Base-by-base conservation (phyloP, 116 monocot species). In the Phalaenopsis hybrid region DNA sequence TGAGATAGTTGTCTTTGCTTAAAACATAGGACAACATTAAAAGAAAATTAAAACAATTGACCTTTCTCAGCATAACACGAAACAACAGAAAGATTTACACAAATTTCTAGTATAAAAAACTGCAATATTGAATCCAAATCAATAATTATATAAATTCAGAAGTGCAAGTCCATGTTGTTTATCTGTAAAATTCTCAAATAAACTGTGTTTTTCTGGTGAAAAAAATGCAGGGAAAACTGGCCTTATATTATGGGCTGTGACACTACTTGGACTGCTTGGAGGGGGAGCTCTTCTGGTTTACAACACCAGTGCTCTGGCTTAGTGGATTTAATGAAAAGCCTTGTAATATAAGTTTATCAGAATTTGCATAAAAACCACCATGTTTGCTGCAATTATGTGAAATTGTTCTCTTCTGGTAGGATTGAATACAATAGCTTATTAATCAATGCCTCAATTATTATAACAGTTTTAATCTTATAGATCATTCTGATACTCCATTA, bases 261-360 rank as follows among this genome's bases (percentile, higher is more conserved):
- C 96, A 74, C 91, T 96, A 34, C 88, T 89, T 20, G 89, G 90
- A 75, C 67, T 96, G 33, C 90, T 96, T n/a, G 84, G 59, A 0
- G 94, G 92, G 8, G 94, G 96, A 68, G 94, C 91, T 85, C 88
- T 94, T 44, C 90, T 96, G 80, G 94, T 96, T 44, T 96, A 92
- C 88, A 94, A 81, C 82, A 94, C 96, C 76, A 94, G 96, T 91
- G 96, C 94, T 81, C 74, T 94, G 75, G 77, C 86, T 79, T 87
- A 91, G 85, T 91, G 90, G 83, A 45, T 45, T 46, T 46, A 20
- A 73, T 41, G 5, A 73, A 9, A 33, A 34, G 37, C 28, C 12
- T 73, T 73, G 73, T 73, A 73, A 41, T 73, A 33, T 73, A 15
- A 72, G 37, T 73, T 31, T 34, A 13, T 16, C 55, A 55, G 55